These are phyloP conservation scores for Scheffersomyces illinoinensis DNA, from an alignment of 1,139 yeast genomes.

Conservation along the genomic window DNA sequence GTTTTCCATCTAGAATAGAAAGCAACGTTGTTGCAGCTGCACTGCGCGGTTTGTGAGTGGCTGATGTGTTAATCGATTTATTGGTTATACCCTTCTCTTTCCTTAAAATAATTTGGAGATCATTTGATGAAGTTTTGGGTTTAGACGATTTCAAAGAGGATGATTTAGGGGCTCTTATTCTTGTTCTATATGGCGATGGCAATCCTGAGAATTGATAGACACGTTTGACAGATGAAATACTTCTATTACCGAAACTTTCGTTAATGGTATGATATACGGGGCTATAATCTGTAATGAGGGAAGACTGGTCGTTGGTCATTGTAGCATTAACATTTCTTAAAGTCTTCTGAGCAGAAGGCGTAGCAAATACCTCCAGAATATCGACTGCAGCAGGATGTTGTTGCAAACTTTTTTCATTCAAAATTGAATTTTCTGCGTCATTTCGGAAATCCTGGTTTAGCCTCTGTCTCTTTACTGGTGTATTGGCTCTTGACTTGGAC, in stretches of 20 bases:
- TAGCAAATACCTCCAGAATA: conserved; percentile 9
- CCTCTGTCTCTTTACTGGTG: conserved; percentile 2
- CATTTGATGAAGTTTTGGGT: neutral
- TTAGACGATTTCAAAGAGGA: neutral
- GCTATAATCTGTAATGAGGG: conserved; percentile 37
- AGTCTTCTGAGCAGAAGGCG: conserved; percentile 24
- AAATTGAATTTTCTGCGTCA: neutral
- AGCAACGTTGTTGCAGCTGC: conserved; percentile 67
- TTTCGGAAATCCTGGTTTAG: neutral
- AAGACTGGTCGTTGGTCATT: conserved; percentile 6
- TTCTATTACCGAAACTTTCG: conserved; percentile 26
- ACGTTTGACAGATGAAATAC: conserved; percentile 41
- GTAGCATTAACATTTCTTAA: conserved; percentile 15
- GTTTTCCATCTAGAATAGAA: conserved; percentile 54
- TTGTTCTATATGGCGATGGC: conserved; percentile 65
- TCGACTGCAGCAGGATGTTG: neutral
- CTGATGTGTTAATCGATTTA: neutral
- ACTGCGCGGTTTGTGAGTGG: conserved; percentile 41
- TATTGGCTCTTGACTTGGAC: conserved; percentile 21
- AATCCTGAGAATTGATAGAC: conserved; percentile 64
- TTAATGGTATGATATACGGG: conserved; percentile 37
- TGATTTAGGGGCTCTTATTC: conserved; percentile 35
- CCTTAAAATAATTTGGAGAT: neutral
- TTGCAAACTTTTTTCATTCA: neutral
- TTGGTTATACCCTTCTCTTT: neutral